Evolutionary conservation across 768 basidiomycete species (phyloP).

Genomic region (Rubroboletus satanas): DNA sequence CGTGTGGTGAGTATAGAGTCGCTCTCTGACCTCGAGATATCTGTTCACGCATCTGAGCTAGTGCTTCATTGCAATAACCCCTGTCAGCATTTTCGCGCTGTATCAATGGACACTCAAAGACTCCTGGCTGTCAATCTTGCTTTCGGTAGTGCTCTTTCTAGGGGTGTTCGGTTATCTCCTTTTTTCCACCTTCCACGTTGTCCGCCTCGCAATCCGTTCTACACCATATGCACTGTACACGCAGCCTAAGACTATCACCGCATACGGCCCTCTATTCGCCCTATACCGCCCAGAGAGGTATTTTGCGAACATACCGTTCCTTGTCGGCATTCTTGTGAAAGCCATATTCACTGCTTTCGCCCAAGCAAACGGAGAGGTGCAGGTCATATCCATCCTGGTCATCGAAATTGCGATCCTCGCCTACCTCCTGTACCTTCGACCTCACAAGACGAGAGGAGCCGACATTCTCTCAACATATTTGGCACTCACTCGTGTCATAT

Average conservation of each 20-base stretch:
- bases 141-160: conserved; percentile 70
- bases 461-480: conserved; percentile 69
- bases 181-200: conserved; percentile 45
- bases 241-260: conserved; percentile 34
- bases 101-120: conserved; percentile 91
- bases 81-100: conserved; percentile 72
- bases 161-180: conserved; percentile 46
- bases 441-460: conserved; percentile 63
- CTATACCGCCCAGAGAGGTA: conserved; percentile 65
- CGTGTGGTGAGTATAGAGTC: conserved; percentile 53
- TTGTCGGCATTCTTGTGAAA: conserved; percentile 59
- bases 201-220: conserved; percentile 43
- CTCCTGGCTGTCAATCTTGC: conserved; percentile 79
- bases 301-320: conserved; percentile 59
- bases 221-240: conserved; percentile 39
- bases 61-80: conserved; percentile 63
- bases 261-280: conserved; percentile 59
- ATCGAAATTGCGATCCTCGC: conserved; percentile 62
- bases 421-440: conserved; percentile 51
- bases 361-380: conserved; percentile 56
- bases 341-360: conserved; percentile 71
- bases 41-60: conserved; percentile 22
- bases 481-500: conserved; percentile 62
- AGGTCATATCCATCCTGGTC: conserved; percentile 63
- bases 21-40: background rate